Evolutionary conservation across 768 basidiomycete genomes (phyloP).

Genomic region (Lactifluus echinatus): DNA sequence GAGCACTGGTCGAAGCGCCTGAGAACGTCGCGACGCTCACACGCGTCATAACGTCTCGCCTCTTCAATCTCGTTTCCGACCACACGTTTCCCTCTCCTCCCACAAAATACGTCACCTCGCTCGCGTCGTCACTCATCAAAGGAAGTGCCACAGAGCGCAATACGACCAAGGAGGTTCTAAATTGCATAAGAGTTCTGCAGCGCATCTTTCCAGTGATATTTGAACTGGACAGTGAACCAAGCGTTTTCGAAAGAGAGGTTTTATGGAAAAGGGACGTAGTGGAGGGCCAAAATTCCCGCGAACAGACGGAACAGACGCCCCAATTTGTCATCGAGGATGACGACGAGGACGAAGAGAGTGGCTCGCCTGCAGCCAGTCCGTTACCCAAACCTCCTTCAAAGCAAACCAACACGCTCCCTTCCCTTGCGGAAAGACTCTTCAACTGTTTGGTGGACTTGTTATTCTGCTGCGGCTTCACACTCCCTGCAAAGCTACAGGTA

Average conservation of each 20-base stretch:
- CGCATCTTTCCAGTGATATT: conserved; percentile 88
- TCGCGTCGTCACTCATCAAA: conserved; percentile 65
- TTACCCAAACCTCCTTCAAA: conserved; percentile 23
- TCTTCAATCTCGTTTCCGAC: conserved; percentile 69
- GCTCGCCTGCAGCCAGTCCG: conserved; percentile 14
- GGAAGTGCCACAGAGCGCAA: conserved; percentile 46
- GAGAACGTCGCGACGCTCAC: conserved; percentile 83
- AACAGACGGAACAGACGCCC: conserved; percentile 25
- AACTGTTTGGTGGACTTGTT: conserved; percentile 74
- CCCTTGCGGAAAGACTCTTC: conserved; percentile 73
- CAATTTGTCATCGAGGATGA: conserved; percentile 93
- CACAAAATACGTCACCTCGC: conserved; percentile 50
- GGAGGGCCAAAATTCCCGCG: conserved; percentile 26
- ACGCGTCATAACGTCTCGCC: conserved; percentile 53
- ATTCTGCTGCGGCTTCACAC: conserved; percentile 90
- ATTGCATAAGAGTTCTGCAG: conserved; percentile 85
- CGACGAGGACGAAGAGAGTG: conserved; percentile 40
- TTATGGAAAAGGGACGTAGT: conserved; percentile 59
- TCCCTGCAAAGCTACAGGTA: conserved; percentile 68
- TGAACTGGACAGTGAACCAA: conserved; percentile 64
- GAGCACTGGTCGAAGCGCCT: conserved; percentile 72
- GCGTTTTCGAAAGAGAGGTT: conserved; percentile 66
- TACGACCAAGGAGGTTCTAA: conserved; percentile 80
- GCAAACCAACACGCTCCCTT: conserved; percentile 48
- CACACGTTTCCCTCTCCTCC: conserved; percentile 67